Evolutionary conservation across 495 filamentous ascomycete genomes (phyloP), one percentile per base, ranked within the genome.

Genomic region (Aspergillus ostianus): DNA sequence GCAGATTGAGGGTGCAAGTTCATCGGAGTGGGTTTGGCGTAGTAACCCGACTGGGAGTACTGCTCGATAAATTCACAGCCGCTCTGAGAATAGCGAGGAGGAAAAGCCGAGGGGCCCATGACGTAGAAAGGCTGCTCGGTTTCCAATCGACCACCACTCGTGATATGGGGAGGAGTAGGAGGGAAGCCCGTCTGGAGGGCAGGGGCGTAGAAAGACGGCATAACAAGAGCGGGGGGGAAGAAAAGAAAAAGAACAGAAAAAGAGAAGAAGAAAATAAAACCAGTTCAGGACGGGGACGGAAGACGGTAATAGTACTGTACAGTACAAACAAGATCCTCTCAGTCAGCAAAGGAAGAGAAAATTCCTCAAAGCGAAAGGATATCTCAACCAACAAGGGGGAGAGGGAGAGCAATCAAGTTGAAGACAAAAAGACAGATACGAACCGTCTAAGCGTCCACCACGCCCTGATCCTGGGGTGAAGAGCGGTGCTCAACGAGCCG

Each of bases 31-130:
- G 75, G 71, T 59, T 79, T 78, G 50, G 64, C 64, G 63, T 75
- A 80, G 53, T 71, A 75, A 49, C 67, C 47, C 17, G 77, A 74
- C 65, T 80, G 78, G 36, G 78, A 77, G 65, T 78, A 80, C 66
- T 79, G 77, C 57, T 80, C 78, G 64, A 80, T 79, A 65, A 80
- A 80, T 52, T 80, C 78, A 56, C 68, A 75, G 57, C 78, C 78
- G 57, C 64, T 77, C 69, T 80, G 78, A 48, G 75, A 69, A 66
- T 78, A 79, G 46, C 77, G 77, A 55, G 72, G 74, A 30, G 75
- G 74, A 59, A 78, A 80, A 47, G 71, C 75, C 46, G 77, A 66
- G 47, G 74, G 71, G 52, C 69, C 71, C 55, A 75, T 59, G 41
- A 72, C 66, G 66, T 77, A 80, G 65, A 74, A 76, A 46, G 74